These are phyloP conservation scores for Sugiyamaella neomexicana DNA, from an alignment of 1,139 yeast species.

Conservation along the genomic window DNA sequence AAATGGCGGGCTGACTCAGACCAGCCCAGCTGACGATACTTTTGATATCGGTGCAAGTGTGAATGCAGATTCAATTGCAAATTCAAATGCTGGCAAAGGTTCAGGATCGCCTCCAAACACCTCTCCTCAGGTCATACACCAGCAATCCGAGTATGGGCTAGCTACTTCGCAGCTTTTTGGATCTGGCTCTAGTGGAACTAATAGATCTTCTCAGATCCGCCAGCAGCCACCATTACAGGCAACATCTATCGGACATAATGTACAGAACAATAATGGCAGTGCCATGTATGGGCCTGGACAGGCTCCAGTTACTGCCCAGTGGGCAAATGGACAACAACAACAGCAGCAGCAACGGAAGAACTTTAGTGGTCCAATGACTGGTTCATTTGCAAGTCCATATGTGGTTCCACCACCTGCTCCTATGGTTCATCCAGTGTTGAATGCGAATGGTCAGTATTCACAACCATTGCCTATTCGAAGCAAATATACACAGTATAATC, in stretches of 20 bases:
- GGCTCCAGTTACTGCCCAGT: background rate
- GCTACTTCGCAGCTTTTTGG: conserved; percentile 19
- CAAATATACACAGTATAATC: conserved; percentile 8
- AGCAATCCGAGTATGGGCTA: conserved; percentile 16
- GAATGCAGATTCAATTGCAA: too few species aligned
- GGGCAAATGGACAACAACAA: background rate
- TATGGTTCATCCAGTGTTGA: background rate
- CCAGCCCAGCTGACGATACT: background rate
- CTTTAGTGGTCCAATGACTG: background rate
- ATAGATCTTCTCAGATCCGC: conserved; percentile 1
- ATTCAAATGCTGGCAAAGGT: background rate
- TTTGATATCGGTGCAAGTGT: too few species aligned
- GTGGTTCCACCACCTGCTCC: background rate
- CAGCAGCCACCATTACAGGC: conserved; percentile 8
- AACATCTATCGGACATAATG: background rate
- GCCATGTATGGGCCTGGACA: background rate
- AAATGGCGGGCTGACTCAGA: background rate
- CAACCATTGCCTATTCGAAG: conserved; percentile 3
- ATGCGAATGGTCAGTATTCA: conserved; percentile 5
- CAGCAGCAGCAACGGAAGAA: conserved; percentile 9
- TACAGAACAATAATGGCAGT: background rate
- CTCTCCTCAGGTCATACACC: background rate
- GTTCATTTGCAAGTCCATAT: conserved; percentile 3
- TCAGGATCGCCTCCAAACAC: conserved; percentile 7
- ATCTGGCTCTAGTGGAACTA: conserved; percentile 1